A percentile compares a stretch with the other conserved stretches of the same genome.
Evolutionary conservation across 2,329 filamentous ascomycete species (phyloP).

Genomic region (Aspergillus sp.): DNA sequence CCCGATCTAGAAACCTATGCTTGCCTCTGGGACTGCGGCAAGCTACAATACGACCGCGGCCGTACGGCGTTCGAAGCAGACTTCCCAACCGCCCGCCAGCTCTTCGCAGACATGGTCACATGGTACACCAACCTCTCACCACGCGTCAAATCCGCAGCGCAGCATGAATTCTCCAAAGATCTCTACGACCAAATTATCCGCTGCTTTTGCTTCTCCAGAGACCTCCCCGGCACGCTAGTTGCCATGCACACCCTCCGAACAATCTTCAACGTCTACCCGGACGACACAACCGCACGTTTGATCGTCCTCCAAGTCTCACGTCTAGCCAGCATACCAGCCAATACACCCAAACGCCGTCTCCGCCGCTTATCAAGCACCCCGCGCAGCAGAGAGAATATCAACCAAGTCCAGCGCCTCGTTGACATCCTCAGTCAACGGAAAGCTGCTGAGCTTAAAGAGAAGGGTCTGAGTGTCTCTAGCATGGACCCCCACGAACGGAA

Average conservation of each 20-base stretch:
- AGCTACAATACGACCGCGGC: conserved; percentile 43
- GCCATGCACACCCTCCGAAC: conserved; percentile 42
- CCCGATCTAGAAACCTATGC: conserved; percentile 65
- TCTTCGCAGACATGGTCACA: conserved; percentile 46
- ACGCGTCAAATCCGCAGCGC: conserved; percentile 20
- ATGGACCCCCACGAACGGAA: conserved; percentile 32
- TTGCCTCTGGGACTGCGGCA: conserved; percentile 55
- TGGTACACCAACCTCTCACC: conserved; percentile 34
- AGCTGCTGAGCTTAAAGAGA: conserved; percentile 22
- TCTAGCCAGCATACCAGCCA: conserved; percentile 29
- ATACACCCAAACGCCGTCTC: conserved; percentile 31
- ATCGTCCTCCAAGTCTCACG: conserved; percentile 46
- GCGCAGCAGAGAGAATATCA: conserved; percentile 39
- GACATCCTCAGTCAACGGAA: conserved; percentile 36
- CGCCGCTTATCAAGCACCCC: conserved; percentile 36
- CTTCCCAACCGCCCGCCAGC: conserved; percentile 38
- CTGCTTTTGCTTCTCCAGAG: conserved; percentile 45
- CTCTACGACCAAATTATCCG: conserved; percentile 48
- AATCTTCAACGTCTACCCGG: conserved; percentile 41
- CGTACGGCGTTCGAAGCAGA: conserved; percentile 40
- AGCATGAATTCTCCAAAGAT: conserved; percentile 39
- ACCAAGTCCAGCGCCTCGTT: conserved; percentile 40
- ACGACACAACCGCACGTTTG: conserved; percentile 41
- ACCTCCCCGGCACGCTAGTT: conserved; percentile 44
- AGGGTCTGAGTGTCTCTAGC: conserved; percentile 28